These are phyloP conservation scores for Kurtzmaniella quercitrusa DNA, from an alignment of 1,139 yeast species.

Conservation along the genomic window DNA sequence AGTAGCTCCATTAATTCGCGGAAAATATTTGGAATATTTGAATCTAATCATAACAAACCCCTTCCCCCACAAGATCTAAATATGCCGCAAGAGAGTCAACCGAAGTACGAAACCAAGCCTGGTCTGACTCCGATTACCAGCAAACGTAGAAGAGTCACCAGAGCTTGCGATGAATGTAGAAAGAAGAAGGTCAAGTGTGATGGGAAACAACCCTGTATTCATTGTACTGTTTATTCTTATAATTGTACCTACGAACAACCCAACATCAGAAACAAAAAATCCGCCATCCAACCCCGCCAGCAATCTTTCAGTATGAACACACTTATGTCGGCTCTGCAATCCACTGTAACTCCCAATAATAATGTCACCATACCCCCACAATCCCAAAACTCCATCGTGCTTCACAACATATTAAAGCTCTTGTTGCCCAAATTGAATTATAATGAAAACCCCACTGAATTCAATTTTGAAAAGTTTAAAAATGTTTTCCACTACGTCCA, in stretches of 20 bases:
- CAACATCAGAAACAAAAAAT: constrained; percentile 51
- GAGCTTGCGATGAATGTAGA: constrained; percentile 82
- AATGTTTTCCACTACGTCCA: constrained; percentile 21
- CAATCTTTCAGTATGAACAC: constrained; percentile 2
- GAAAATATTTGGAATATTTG: too few species aligned
- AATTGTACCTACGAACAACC: constrained; percentile 71
- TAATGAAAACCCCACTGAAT: constrained; percentile 26
- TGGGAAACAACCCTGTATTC: constrained; percentile 83
- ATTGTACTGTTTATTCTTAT: constrained; percentile 84
- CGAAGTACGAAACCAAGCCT: not conserved
- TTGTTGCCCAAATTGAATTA: constrained; percentile 48
- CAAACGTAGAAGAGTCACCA: constrained; percentile 73
- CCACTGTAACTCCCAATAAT: not conserved
- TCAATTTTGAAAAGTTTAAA: constrained; percentile 34
- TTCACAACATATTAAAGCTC: constrained; percentile 27
- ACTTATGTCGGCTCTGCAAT: not conserved
- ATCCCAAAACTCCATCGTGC: not conserved
- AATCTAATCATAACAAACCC: too few species aligned
- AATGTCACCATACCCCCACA: not conserved
- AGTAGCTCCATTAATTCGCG: too few species aligned
- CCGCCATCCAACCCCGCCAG: constrained; percentile 7
- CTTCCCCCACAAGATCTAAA: not conserved
- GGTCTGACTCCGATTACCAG: constrained; percentile 1
- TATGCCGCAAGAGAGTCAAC: not conserved
- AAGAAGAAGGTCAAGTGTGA: constrained; percentile 84